Evolutionary conservation across 179 eudicot genomes (phyloP), one percentile per base, ranked within the genome.

Genomic region (Camellia oleifera): DNA sequence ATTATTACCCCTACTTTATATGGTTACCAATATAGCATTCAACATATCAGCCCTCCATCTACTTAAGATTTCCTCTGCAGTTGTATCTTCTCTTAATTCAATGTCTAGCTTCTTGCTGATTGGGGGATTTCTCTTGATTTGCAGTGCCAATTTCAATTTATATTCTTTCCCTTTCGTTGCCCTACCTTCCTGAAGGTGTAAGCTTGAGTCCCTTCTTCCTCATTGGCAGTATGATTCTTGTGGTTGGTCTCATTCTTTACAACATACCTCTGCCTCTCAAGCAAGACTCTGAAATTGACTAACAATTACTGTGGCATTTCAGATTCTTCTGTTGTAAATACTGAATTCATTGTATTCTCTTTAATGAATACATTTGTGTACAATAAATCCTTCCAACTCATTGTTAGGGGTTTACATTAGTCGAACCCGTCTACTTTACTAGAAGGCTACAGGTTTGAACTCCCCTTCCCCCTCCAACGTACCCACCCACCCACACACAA

Each of bases 111-210:
- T 62, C 18, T 75, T 79, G 45, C 80, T 83, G 50, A 79, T 63
- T 6, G 56, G 23, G 46, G 32, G 44, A 40, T 65, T 58, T 79
- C 45, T 65, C 66, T 73, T 32, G 32, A 53, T 83, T 85, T 89
- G 87, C 90, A 94, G 98, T 94, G 83, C 98, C 98, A 23, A 76
- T 92, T 52, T 84, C 98, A n/a, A 88, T 94, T 13, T 94, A 91
- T 72, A 74, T 89, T 67, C 90, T 94, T 23, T 88, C 98, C 10
- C 91, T 88, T 76, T 97, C 98, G 52, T 77, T 94, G 86, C 98
- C 98, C 17, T 94, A 92, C 81, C 90, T 92, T 65, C 91, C 93
- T 0, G 89, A 85, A 84, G 92, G 93, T 40, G 84, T 86, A 54
- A 90, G 77, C 76, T 86, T 94, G 87, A 88, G 92, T 71, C 83